A percentile compares a stretch with the other conserved stretches of the same genome.
Evolutionary conservation across 1,284 basidiomycete genomes (phyloP).

Genomic region (Cutaneotrichosporon spelunceum): DNA sequence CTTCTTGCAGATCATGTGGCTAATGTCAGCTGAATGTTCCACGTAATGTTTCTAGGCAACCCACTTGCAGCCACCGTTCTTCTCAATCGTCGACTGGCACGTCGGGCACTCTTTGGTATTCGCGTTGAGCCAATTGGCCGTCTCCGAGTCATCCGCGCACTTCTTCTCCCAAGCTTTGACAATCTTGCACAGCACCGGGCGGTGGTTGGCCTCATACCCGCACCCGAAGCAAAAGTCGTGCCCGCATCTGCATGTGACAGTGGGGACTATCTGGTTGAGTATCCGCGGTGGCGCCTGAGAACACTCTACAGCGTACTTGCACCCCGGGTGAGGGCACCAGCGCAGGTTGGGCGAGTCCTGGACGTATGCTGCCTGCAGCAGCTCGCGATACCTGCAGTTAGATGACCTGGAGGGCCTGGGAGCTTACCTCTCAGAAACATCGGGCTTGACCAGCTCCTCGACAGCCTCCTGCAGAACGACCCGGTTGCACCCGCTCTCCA

Average conservation of each 20-base stretch:
- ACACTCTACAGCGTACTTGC: slow-evolving; percentile 84
- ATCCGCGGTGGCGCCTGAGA: slow-evolving; percentile 70
- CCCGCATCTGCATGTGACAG: slow-evolving; percentile 69
- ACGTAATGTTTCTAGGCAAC: slow-evolving; percentile 44
- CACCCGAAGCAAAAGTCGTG: slow-evolving; percentile 92
- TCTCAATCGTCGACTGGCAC: slow-evolving; percentile 96
- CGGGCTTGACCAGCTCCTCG: slow-evolving; percentile 51
- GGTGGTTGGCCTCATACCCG: slow-evolving; percentile 76
- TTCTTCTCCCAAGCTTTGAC: slow-evolving; percentile 95
- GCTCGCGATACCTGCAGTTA: slow-evolving; percentile 68
- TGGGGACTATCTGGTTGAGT: slow-evolving; percentile 78
- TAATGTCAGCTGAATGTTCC: slow-evolving; percentile 42
- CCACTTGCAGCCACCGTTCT: slow-evolving; percentile 99
- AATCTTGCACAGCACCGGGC: slow-evolving; percentile 83
- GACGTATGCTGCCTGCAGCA: slow-evolving; percentile 88
- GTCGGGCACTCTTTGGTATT: slow-evolving; percentile 97
- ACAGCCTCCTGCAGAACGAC: slow-evolving; percentile 61
- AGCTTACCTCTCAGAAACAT: slow-evolving; percentile 52
- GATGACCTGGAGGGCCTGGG: neutral
- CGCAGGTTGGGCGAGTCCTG: slow-evolving; percentile 76
- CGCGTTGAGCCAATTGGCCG: slow-evolving; percentile 98
- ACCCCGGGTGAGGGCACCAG: slow-evolving; percentile 76
- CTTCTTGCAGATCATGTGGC: slow-evolving; percentile 99
- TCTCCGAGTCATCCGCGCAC: slow-evolving; percentile 95
- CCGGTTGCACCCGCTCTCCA: slow-evolving; percentile 82